Evolutionary conservation across 805 yeast genomes (phyloP).

Genomic region (Yarrowia divulgata): DNA sequence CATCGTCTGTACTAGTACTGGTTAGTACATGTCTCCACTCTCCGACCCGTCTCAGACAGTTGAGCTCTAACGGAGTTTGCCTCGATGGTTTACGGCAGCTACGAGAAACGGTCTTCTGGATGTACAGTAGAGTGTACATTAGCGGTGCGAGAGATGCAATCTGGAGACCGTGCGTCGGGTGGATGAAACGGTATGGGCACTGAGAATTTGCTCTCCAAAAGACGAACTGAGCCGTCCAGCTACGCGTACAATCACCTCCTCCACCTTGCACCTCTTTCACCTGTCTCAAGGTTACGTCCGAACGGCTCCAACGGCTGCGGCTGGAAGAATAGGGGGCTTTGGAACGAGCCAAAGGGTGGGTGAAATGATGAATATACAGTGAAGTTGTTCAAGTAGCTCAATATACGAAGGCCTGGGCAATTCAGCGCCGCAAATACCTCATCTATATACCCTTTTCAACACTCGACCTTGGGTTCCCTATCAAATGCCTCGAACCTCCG

Average conservation of each 20-base stretch:
- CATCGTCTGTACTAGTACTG: too few relatives aligned
- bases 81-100: not conserved
- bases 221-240: too few relatives aligned
- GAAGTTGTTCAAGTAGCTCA: too few relatives aligned
- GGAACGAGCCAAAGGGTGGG: too few relatives aligned
- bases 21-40: not conserved
- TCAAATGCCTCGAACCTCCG: constrained; percentile 32
- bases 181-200: not conserved
- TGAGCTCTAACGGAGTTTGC: constrained; percentile 9
- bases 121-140: not conserved
- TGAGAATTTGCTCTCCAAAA: too few relatives aligned
- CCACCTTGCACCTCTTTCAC: not conserved
- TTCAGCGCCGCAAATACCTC: not conserved
- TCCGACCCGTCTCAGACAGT: not conserved
- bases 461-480: not conserved
- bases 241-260: too few relatives aligned
- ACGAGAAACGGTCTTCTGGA: not conserved
- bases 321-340: not conserved
- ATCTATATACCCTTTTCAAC: not conserved
- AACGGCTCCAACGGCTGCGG: constrained; percentile 26
- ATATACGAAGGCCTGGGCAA: not conserved
- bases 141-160: not conserved
- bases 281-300: constrained; percentile 24
- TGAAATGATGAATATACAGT: too few relatives aligned
- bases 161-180: not conserved